Percentiles rank a stretch among this genome's conserved stretches.
These are phyloP conservation scores for Ustilago lituana DNA, from an alignment of 1,284 basidiomycete genomes.

Conservation along the genomic window DNA sequence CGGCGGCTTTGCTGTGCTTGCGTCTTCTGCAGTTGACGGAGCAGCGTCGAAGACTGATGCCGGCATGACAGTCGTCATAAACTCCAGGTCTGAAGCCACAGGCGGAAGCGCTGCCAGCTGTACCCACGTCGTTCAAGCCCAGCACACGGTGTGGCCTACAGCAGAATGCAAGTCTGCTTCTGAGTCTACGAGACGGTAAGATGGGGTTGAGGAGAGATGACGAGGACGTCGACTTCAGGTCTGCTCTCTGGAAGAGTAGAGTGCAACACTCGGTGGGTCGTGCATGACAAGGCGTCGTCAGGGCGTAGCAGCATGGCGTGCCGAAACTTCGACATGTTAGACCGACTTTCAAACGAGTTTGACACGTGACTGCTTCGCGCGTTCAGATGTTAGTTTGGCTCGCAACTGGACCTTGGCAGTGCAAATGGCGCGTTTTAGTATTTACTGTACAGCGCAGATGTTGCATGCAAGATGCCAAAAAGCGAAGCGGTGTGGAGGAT, in stretches of 20 bases:
- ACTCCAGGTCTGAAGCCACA: constrained; percentile 1
- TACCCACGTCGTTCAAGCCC: too few relatives aligned
- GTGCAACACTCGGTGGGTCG: constrained; percentile 11
- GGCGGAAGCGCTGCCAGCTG: too few relatives aligned
- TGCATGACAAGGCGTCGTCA: constrained; percentile 20
- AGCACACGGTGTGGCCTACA: background rate
- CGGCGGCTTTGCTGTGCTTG: constrained; percentile 12
- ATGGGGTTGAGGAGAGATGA: background rate
- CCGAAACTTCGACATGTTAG: constrained; percentile 12
- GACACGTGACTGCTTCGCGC: constrained; percentile 30
- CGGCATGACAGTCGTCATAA: constrained; percentile 19
- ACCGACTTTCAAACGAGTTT: too few relatives aligned
- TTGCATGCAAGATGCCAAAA: too few relatives aligned
- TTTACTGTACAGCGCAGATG: too few relatives aligned
- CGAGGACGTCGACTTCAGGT: too few relatives aligned
- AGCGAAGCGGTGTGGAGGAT: too few relatives aligned
- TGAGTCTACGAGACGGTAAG: background rate
- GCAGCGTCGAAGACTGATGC: constrained; percentile 5
- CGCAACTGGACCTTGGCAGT: too few relatives aligned
- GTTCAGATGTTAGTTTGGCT: constrained; percentile 12
- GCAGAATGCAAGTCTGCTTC: too few relatives aligned
- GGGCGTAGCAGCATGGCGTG: too few relatives aligned
- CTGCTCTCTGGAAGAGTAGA: constrained; percentile 7
- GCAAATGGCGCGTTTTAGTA: too few relatives aligned
- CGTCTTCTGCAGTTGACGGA: background rate